These are phyloP conservation scores for Bruguiera gymnorhiza DNA, from an alignment of 345 rosid genomes.

Conservation along the genomic window DNA sequence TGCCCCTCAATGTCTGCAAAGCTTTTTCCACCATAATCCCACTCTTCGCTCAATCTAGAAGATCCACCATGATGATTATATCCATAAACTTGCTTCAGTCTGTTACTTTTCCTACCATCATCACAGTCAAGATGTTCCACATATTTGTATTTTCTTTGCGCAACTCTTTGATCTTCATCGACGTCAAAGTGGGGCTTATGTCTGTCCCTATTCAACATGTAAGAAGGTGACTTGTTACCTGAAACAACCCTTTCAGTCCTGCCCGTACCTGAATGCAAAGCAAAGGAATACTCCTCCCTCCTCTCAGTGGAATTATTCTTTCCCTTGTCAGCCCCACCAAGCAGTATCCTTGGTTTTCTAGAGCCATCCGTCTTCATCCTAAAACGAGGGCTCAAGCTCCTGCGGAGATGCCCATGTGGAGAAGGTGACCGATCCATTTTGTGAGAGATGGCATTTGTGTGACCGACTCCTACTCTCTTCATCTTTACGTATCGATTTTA, in stretches of 20 bases:
- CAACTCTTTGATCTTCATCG: constrained; percentile 3
- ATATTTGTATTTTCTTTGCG: constrained; percentile 25
- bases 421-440: constrained; percentile 4
- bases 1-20: constrained; percentile 20
- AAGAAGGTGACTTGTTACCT: constrained; percentile 46
- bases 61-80: constrained; percentile 31
- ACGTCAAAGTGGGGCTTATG: constrained; percentile 29
- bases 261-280: constrained; percentile 31
- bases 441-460: too few species aligned
- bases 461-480: too few species aligned
- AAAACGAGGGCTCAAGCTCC: constrained; percentile 43
- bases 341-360: constrained; percentile 20
- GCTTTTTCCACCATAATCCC: constrained; percentile 33
- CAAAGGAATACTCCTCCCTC: constrained; percentile 25
- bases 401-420: constrained; percentile 6
- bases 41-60: constrained; percentile 33
- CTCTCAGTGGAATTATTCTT: constrained; percentile 18
- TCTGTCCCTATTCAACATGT: constrained; percentile 17
- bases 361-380: constrained; percentile 26
- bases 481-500: too few species aligned
- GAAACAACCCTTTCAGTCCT: constrained; percentile 25
- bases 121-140: constrained; percentile 27
- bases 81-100: constrained; percentile 29
- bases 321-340: constrained; percentile 2
- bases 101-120: constrained; percentile 20